Base-by-base conservation (phyloP, 2,329 filamentous ascomycete species). In the Cryphonectria nitschkei region DNA sequence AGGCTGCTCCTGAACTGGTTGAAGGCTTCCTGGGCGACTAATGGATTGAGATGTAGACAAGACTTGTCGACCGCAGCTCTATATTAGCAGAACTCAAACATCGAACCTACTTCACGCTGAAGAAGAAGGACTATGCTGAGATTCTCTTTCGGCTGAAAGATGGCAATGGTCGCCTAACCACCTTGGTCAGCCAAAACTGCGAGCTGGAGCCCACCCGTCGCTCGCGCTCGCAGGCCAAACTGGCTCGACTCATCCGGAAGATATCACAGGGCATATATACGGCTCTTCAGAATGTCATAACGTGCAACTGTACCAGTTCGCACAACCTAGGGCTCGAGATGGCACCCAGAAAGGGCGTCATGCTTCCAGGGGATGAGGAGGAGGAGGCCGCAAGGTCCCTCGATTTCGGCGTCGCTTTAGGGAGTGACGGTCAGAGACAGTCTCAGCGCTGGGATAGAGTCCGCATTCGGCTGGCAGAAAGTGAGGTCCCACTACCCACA, bases 61-160 rank as follows among this genome's bases (percentile, higher is more conserved):
- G 34, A 16, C 32, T 69, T 26, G 46, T 52, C 8, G 71, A 73
- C 37, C 61, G 63, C 22, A 32, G 29, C 9, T 67, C 67, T 19
- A 69, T 71, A 63, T 29, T 68, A 29, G 29, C 54, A 29, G 69
- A 68, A 54, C 26, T 70, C 37, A 73, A 67, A 46, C 64, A 61
- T 14, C 50, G 34, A n/a, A 56, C 67, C 2, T 46, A 61, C 22
- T 72, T 70, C 54, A 65, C 64, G 13, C 65, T 73, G 1, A 73
- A 67, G n/a, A 73, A 67, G 32, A 70, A 72, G 11, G 72, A 73
- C 43, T 73, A 72, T 37, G 62, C 56, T 1, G 32, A 54, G 1
- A 56, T 72, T 16, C 22, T 73, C 37, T 11, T 60, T 19, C 68
- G 52, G 22, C 63, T 73, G 11, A 70, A 70, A 54, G 50, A 29